Evolutionary conservation across 2,329 filamentous ascomycete genomes (phyloP).

Genomic region (Tricladium varicosporioides): DNA sequence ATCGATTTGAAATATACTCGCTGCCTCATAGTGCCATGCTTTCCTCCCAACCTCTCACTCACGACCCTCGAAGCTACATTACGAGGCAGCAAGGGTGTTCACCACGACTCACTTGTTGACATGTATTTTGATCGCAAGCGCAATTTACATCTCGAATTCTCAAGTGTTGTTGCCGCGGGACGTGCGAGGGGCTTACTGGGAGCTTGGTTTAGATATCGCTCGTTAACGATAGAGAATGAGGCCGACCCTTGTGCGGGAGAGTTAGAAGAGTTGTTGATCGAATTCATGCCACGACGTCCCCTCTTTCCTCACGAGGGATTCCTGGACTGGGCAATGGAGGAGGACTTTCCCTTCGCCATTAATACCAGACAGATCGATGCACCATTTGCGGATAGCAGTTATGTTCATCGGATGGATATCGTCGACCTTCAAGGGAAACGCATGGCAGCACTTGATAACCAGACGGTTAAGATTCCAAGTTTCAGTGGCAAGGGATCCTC

Average conservation of each 20-base stretch:
- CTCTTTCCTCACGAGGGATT: conserved; percentile 10
- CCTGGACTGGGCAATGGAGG: neutral
- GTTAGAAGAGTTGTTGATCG: conserved; percentile 21
- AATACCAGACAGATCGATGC: neutral
- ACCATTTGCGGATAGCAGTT: neutral
- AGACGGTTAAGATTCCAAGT: conserved; percentile 21
- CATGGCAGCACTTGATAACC: conserved; percentile 15
- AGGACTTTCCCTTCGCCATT: neutral
- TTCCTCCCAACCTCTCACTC: conserved; percentile 16
- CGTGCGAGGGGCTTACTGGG: conserved; percentile 19
- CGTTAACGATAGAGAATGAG: conserved; percentile 16
- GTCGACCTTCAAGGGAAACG: conserved; percentile 6
- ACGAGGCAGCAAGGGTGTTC: conserved; percentile 3
- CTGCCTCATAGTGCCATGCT: conserved; percentile 19
- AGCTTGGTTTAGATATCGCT: conserved; percentile 10
- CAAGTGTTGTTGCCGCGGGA: conserved; percentile 18
- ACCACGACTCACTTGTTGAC: conserved; percentile 17
- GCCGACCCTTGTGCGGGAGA: conserved; percentile 26
- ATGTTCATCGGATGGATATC: neutral
- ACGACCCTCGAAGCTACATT: conserved; percentile 11
- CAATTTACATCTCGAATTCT: conserved; percentile 27
- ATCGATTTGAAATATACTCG: conserved; percentile 15
- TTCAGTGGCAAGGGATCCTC: conserved; percentile 14
- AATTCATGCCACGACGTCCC: conserved; percentile 3
- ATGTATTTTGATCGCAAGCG: conserved; percentile 20